Evolutionary conservation across 352 stramenopile genomes (phyloP).

Genomic region (Aphanomyces euteiches): DNA sequence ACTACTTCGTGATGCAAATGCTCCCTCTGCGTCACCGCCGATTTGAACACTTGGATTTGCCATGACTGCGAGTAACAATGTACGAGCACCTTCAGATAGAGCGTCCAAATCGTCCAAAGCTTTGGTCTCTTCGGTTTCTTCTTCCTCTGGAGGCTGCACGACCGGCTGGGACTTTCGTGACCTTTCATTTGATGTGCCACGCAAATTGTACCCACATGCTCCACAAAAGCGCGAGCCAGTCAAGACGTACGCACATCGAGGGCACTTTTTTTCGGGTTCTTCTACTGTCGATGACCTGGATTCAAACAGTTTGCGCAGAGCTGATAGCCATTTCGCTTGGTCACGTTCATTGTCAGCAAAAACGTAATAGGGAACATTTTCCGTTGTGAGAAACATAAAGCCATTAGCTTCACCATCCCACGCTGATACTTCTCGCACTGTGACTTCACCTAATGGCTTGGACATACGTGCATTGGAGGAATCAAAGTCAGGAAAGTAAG

Average conservation of each 20-base stretch:
- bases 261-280: constrained; percentile 75
- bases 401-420: constrained; percentile 84
- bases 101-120: constrained; percentile 84
- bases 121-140: constrained; percentile 68
- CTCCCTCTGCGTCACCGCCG: constrained; percentile 51
- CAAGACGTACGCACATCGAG: constrained; percentile 78
- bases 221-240: constrained; percentile 85
- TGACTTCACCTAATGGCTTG: constrained; percentile 73
- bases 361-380: constrained; percentile 88
- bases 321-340: constrained; percentile 85
- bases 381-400: constrained; percentile 88
- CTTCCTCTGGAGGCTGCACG: constrained; percentile 7
- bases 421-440: constrained; percentile 77
- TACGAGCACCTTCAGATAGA: constrained; percentile 78
- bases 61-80: constrained; percentile 82
- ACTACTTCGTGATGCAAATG: constrained; percentile 43
- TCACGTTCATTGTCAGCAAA: constrained; percentile 86
- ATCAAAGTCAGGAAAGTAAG: constrained; percentile 86
- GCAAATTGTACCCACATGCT: constrained; percentile 82
- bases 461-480: constrained; percentile 76
- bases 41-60: constrained; percentile 79
- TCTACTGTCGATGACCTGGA: constrained; percentile 43
- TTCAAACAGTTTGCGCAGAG: constrained; percentile 64
- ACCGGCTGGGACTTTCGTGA: constrained; percentile 18
- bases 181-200: constrained; percentile 66